Conservation (phyloP, 164 flowering plant species). For the Chloranthus sessilifolius region DNA sequence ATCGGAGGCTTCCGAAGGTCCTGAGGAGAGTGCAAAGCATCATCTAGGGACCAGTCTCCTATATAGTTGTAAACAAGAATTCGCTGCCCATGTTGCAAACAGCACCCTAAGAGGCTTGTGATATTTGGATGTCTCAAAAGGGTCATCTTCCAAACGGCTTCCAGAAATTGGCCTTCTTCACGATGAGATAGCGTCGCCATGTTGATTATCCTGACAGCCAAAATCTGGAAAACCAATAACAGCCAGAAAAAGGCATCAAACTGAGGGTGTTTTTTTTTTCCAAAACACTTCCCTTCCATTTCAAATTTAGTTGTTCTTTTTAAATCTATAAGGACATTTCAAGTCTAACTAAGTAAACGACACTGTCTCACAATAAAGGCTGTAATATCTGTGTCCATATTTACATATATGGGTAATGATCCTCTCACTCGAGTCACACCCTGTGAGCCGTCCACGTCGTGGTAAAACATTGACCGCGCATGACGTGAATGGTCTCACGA, state of each 20-base stretch:
- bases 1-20: constrained; percentile 33
- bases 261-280: too few relatives aligned
- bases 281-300: too few relatives aligned
- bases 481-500: too few relatives aligned
- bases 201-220: constrained; percentile 62
- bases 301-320: too few relatives aligned
- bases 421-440: too few relatives aligned
- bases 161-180: constrained; percentile 71
- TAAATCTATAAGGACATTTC: too few relatives aligned
- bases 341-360: too few relatives aligned
- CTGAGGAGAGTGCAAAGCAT: constrained; percentile 42
- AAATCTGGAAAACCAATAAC: constrained; percentile 27
- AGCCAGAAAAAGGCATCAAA: background rate
- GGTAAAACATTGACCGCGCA: too few relatives aligned
- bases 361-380: too few relatives aligned
- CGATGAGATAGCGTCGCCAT: constrained; percentile 44
- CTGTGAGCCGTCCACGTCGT: too few relatives aligned
- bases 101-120: constrained; percentile 67
- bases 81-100: constrained; percentile 67
- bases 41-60: constrained; percentile 53
- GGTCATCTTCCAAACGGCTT: constrained; percentile 51
- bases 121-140: constrained; percentile 74
- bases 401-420: too few relatives aligned
- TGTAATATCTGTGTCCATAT: too few relatives aligned
- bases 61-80: constrained; percentile 68